A percentile compares a stretch with the other conserved stretches of the same genome.
Conservation (phyloP, 1,284 basidiomycete species). For the Mycena citricolor region DNA sequence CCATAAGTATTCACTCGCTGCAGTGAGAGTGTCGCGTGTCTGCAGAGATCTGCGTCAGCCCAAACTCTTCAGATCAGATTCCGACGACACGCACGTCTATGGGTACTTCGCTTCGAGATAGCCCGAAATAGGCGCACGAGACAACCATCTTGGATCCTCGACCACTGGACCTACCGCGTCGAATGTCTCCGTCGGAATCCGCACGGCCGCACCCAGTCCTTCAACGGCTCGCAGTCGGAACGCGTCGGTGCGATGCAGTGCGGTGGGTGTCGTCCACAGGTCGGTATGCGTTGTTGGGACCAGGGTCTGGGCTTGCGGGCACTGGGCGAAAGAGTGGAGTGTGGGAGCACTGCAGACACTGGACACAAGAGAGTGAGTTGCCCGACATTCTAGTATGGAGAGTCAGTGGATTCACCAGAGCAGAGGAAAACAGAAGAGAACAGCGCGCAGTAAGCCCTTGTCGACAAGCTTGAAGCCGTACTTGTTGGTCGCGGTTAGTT, state of each 20-base stretch:
- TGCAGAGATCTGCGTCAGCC: neutral
- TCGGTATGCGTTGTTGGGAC: slow-evolving; percentile 6
- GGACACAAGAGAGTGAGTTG: slow-evolving; percentile 12
- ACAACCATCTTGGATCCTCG: slow-evolving; percentile 16
- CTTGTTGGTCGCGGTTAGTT: slow-evolving; percentile 20
- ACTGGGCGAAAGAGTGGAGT: too few species aligned
- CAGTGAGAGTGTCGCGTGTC: slow-evolving; percentile 8
- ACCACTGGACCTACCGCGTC: slow-evolving; percentile 20
- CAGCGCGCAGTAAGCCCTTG: slow-evolving; percentile 21
- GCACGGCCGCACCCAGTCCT: slow-evolving; percentile 13
- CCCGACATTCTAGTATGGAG: slow-evolving; percentile 10
- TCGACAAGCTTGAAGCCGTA: slow-evolving; percentile 16
- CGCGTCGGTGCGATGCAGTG: slow-evolving; percentile 9
- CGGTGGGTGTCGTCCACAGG: slow-evolving; percentile 9
- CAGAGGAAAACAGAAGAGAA: neutral
- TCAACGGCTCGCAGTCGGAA: slow-evolving; percentile 8
- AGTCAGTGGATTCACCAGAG: neutral
- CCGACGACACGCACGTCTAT: slow-evolving; percentile 13
- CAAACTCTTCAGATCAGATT: too few species aligned
- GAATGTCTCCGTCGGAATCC: slow-evolving; percentile 20
- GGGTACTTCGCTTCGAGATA: slow-evolving; percentile 11
- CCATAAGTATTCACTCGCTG: slow-evolving; percentile 19
- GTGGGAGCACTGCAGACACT: too few species aligned
- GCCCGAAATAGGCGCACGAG: slow-evolving; percentile 8
- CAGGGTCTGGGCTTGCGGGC: slow-evolving; percentile 8